phyloP scores from a whole-genome alignment of 2,329 filamentous ascomycete species.

The Diplodia scrobiculata region DNA sequence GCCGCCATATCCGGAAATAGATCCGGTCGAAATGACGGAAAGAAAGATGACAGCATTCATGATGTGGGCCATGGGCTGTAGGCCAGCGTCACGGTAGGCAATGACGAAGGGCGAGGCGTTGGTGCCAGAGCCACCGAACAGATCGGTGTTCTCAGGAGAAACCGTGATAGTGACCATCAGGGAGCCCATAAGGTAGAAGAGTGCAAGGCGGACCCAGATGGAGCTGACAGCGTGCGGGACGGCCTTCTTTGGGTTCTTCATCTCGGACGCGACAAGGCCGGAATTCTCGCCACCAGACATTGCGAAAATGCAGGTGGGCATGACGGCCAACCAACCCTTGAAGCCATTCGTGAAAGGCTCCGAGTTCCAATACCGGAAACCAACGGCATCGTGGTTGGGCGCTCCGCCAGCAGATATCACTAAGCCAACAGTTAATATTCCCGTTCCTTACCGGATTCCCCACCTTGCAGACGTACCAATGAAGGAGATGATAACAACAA shows the following conservation, averaged over 20 bases:
- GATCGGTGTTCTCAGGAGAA: constrained; percentile 44
- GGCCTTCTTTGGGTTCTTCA: constrained; percentile 48
- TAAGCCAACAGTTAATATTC: constrained; percentile 9
- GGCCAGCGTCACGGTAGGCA: constrained; percentile 48
- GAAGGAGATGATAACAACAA: constrained; percentile 52
- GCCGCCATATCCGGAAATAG: constrained; percentile 49
- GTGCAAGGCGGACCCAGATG: constrained; percentile 51
- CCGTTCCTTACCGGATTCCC: neutral
- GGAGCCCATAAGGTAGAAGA: constrained; percentile 52
- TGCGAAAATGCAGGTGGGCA: constrained; percentile 46
- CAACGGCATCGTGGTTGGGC: constrained; percentile 44
- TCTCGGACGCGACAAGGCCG: constrained; percentile 51
- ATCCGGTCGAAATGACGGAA: constrained; percentile 51
- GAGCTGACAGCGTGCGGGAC: constrained; percentile 51
- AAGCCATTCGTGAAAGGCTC: constrained; percentile 50
- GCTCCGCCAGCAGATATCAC: constrained; percentile 52
- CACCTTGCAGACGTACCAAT: constrained; percentile 33
- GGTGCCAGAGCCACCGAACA: constrained; percentile 49
- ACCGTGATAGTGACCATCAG: constrained; percentile 52
- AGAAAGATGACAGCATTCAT: constrained; percentile 56
- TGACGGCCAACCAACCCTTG: constrained; percentile 45
- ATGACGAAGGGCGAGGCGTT: constrained; percentile 54
- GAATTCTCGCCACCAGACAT: constrained; percentile 50
- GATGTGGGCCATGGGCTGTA: constrained; percentile 47
- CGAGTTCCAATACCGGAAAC: constrained; percentile 52